Base-by-base conservation (phyloP, 768 basidiomycete species). In the Boletus pseudopeckii region DNA sequence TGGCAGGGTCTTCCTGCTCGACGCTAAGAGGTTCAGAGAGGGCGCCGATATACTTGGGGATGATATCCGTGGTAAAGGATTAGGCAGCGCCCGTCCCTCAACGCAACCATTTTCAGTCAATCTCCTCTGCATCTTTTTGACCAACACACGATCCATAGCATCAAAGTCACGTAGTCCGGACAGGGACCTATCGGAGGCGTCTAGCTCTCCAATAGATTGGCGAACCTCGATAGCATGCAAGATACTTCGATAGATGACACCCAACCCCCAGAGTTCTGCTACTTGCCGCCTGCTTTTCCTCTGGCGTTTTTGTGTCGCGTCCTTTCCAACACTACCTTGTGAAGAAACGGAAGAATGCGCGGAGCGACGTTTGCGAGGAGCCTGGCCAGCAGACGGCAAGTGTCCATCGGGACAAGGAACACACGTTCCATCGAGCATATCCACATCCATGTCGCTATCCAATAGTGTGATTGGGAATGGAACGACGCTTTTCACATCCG, bases 201-300 rank as follows among this genome's bases (percentile, higher is more conserved):
- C 53, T 30, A 41, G 38, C 48, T 28, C 36, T 10, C 17, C 22
- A 20, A 28, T 24, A 13, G 60, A 46, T 34, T 44, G 55, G 33
- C 57, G 64, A 48, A 22, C 47, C 32, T 64, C 63, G 4, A 71
- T 58, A 30, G 57, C 61, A 9, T 59, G 55, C 17, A 62, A 37
- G 47, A 76, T 65, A 49, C 72, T 76, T 41, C 69, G 63, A 52
- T 74, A 73, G 22, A 76, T 52, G 14, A 69, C 63, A 1, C 69
- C 71, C 40, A 74, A 57, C 67, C 75, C 75, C 52, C 67, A 67
- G 9, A 73, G 56, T 45, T 76, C 75, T 17, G 65, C 62, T 1
- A 65, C 60, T 3, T 69, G 72, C 6, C 59, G 67, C 45, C 51
- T 65, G 47, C 64, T 65, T 53, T 69, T 75, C 47, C 65, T 68